Percentiles rank a stretch among this genome's conserved stretches.
These are phyloP conservation scores for Amanita rubescens DNA, from an alignment of 768 basidiomycete genomes.

Conservation along the genomic window DNA sequence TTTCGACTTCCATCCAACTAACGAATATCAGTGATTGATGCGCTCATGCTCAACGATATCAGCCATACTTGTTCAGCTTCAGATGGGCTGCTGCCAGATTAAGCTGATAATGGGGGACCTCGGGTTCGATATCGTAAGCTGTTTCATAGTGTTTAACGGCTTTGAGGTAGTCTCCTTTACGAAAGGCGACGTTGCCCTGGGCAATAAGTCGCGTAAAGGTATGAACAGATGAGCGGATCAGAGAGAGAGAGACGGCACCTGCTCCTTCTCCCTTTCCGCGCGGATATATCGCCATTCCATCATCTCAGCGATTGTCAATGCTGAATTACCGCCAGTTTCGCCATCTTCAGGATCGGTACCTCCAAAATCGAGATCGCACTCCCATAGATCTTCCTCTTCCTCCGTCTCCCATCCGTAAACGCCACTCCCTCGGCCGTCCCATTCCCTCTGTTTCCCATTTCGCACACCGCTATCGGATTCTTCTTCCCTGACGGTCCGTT, in stretches of 20 bases:
- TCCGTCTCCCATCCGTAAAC: constrained; percentile 68
- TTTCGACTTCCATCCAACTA: constrained; percentile 69
- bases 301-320: constrained; percentile 66
- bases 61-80: constrained; percentile 58
- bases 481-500: constrained; percentile 62
- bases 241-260: constrained; percentile 26
- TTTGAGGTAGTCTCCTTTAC: constrained; percentile 45
- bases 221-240: constrained; percentile 5
- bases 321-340: constrained; percentile 33
- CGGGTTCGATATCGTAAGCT: constrained; percentile 60
- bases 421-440: constrained; percentile 72
- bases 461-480: constrained; percentile 54
- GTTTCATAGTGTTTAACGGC: constrained; percentile 54
- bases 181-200: constrained; percentile 66
- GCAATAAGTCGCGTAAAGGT: not conserved
- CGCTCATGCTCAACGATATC: not conserved
- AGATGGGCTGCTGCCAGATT: constrained; percentile 71
- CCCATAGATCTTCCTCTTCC: constrained; percentile 75
- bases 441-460: constrained; percentile 63
- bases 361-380: constrained; percentile 60
- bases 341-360: constrained; percentile 44
- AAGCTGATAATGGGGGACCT: constrained; percentile 68
- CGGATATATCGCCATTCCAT: constrained; percentile 69
- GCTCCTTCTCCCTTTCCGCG: constrained; percentile 67
- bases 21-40: constrained; percentile 5